Evolutionary conservation across 2,329 filamentous ascomycete genomes (phyloP).

Genomic region (Cercospora nicotianae): DNA sequence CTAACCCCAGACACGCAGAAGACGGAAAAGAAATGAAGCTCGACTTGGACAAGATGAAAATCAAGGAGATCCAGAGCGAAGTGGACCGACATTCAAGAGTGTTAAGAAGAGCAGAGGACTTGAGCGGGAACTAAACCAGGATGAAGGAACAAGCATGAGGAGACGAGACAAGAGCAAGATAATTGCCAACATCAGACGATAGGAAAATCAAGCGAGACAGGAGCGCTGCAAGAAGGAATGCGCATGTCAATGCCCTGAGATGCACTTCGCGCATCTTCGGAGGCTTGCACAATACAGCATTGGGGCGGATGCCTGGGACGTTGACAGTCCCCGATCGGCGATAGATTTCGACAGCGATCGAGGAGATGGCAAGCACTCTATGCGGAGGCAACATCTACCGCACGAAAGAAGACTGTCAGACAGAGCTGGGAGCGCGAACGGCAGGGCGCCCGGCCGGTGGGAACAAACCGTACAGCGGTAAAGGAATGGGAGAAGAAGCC

Average conservation of each 20-base stretch:
- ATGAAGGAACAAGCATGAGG: background rate
- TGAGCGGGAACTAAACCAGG: conserved; percentile 49
- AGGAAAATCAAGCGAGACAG: background rate
- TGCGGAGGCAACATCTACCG: background rate
- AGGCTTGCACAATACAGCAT: no score
- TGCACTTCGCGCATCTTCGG: background rate
- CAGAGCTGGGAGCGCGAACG: background rate
- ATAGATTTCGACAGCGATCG: background rate
- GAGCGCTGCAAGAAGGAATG: background rate
- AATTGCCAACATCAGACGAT: background rate
- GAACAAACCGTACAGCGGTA: background rate
- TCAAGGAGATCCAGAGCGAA: conserved; percentile 84
- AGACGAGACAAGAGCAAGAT: background rate
- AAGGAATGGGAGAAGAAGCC: background rate
- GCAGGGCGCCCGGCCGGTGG: background rate
- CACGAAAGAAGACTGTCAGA: background rate
- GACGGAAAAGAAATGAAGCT: conserved; percentile 89
- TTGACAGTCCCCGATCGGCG: background rate
- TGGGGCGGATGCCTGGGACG: background rate
- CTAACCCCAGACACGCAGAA: conserved; percentile 55
- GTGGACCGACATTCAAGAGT: conserved; percentile 84
- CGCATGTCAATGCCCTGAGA: background rate
- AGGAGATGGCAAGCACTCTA: background rate
- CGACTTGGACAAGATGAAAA: conserved; percentile 75
- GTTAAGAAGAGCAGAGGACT: conserved; percentile 78